phyloP scores from a whole-genome alignment of 257 asterid species.

The Leonotis leonurus region DNA sequence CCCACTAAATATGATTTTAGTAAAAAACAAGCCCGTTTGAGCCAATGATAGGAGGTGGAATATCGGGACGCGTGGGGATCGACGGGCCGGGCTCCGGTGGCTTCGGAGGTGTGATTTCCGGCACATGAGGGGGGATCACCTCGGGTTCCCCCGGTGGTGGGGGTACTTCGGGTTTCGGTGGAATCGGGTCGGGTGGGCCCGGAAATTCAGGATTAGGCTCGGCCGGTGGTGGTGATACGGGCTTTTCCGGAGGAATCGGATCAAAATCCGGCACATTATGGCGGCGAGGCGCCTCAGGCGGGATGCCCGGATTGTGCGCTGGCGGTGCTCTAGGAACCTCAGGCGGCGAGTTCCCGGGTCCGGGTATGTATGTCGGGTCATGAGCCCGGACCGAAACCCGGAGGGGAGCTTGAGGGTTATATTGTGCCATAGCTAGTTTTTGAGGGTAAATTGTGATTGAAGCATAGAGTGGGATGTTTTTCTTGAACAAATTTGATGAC shows the following conservation, averaged over 20 bases:
- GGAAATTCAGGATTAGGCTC: constrained; percentile 39
- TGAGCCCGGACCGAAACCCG: constrained; percentile 7
- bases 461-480: constrained; percentile 15
- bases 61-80: constrained; percentile 18
- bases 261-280: constrained; percentile 45
- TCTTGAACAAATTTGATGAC: constrained; percentile 26
- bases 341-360: constrained; percentile 36
- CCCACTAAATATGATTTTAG: background rate
- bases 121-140: constrained; percentile 47
- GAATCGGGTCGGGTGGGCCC: constrained; percentile 32
- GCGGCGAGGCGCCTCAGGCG: constrained; percentile 36
- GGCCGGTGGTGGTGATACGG: constrained; percentile 35
- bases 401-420: background rate
- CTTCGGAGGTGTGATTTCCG: constrained; percentile 24
- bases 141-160: constrained; percentile 42
- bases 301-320: constrained; percentile 12
- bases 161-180: constrained; percentile 43
- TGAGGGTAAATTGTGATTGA: constrained; percentile 3
- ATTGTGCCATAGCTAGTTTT: background rate
- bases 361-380: constrained; percentile 30
- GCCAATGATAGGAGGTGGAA: constrained; percentile 29
- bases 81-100: constrained; percentile 30
- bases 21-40: constrained; percentile 25
- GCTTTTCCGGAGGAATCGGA: constrained; percentile 48
- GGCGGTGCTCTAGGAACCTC: constrained; percentile 43